Percentiles rank a stretch among this genome's conserved stretches.
Conservation (phyloP, 2,329 filamentous ascomycete genomes). For the Scedosporium aurantiacum region DNA sequence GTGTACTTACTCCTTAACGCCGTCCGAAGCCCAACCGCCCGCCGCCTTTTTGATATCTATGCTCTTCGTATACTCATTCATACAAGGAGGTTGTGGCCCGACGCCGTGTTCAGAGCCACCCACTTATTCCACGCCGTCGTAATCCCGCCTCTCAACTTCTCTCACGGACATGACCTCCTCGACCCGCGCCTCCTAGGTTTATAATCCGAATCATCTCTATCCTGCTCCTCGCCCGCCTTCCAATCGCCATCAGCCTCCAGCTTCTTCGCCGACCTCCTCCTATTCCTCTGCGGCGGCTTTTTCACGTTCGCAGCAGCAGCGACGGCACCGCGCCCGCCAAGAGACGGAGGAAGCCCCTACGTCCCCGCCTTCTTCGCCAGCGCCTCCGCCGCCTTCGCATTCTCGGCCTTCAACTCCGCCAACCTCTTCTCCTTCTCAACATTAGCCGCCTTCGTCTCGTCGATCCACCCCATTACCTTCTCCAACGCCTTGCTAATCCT, state of each 20-base stretch:
- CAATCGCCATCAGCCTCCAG: neutral
- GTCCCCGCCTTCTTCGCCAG: conserved; percentile 1
- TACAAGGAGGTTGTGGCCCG: neutral
- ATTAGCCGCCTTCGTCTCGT: conserved; percentile 47
- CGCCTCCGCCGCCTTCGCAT: conserved; percentile 32
- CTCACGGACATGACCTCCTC: too few species aligned
- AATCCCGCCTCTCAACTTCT: too few species aligned
- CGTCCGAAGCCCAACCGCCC: neutral
- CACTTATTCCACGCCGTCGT: too few species aligned
- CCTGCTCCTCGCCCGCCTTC: neutral
- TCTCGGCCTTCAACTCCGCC: conserved; percentile 47
- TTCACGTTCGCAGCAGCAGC: neutral
- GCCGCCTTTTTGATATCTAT: neutral
- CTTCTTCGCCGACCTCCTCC: conserved; percentile 2
- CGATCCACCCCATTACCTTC: conserved; percentile 50
- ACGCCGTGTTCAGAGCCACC: too few species aligned
- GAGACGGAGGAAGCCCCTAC: neutral
- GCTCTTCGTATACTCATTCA: neutral
- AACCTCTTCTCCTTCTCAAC: conserved; percentile 54
- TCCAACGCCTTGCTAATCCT: conserved; percentile 52
- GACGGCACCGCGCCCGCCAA: neutral
- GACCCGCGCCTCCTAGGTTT: too few species aligned
- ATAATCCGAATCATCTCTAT: neutral
- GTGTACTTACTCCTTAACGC: neutral
- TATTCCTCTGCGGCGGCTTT: neutral